Percentiles rank a stretch among this genome's conserved stretches.
Evolutionary conservation across 345 rosid genomes (phyloP).

Genomic region (Syzygium aqueum): DNA sequence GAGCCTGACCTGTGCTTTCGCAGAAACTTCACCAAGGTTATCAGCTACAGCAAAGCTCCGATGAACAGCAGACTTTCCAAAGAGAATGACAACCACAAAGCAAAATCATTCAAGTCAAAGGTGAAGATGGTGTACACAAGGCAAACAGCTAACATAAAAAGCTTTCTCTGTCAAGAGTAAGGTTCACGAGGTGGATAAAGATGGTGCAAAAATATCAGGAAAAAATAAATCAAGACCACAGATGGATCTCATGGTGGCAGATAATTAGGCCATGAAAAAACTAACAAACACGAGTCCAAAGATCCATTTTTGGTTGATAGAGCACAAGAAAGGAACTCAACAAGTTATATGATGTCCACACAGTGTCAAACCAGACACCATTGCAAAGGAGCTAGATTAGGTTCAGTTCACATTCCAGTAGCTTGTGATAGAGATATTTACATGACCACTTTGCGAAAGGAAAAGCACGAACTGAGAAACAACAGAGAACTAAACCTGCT

Average conservation of each 20-base stretch:
- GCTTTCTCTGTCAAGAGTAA: background rate
- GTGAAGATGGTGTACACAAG: background rate
- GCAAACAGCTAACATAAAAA: background rate
- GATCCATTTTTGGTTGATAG: background rate
- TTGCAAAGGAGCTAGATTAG: background rate
- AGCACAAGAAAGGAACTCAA: background rate
- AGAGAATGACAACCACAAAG: background rate
- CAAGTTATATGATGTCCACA: background rate
- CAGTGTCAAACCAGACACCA: background rate
- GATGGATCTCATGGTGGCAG: background rate
- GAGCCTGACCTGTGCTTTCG: constrained; percentile 66
- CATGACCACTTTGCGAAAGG: background rate
- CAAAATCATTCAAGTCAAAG: background rate
- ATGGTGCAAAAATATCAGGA: background rate
- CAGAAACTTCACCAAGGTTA: constrained; percentile 94
- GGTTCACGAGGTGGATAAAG: background rate
- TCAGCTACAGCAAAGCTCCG: constrained; percentile 90
- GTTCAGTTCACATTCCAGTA: background rate
- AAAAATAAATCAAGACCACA: background rate
- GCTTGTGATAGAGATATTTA: background rate
- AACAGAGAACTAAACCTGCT: background rate
- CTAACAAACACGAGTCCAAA: background rate
- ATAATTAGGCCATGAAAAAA: background rate
- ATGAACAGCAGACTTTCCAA: constrained; percentile 63
- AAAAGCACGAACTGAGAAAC: background rate